These are phyloP conservation scores for Eudorina sp. DNA, from an alignment of 139 green algal genomes.

Conservation along the genomic window DNA sequence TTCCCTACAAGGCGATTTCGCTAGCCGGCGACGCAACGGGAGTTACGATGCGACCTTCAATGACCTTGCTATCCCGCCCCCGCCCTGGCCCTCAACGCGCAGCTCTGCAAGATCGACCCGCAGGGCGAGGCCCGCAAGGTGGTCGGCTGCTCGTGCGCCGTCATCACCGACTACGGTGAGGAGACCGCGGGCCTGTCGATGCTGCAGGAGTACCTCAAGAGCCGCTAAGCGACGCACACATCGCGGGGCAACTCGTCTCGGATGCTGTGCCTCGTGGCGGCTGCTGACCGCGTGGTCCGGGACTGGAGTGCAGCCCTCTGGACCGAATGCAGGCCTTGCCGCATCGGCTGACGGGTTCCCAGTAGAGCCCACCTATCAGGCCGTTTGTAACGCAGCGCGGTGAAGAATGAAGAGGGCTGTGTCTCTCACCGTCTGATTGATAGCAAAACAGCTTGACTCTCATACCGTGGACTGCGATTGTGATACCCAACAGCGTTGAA, in stretches of 20 bases:
- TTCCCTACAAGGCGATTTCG: too few relatives aligned
- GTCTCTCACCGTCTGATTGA: too few relatives aligned
- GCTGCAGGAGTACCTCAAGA: constrained; percentile 97
- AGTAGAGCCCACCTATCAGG: neutral
- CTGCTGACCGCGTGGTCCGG: too few relatives aligned
- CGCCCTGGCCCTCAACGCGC: too few relatives aligned
- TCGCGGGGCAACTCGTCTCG: too few relatives aligned
- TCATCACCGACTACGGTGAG: constrained; percentile 98
- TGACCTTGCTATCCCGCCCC: too few relatives aligned
- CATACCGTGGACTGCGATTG: too few relatives aligned
- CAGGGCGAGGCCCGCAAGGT: constrained; percentile 98
- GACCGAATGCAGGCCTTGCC: neutral
- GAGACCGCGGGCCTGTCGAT: constrained; percentile 95
- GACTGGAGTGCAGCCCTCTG: neutral
- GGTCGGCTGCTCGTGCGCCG: constrained; percentile 94
- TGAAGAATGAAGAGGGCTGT: too few relatives aligned
- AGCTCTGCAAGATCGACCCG: constrained; percentile 98
- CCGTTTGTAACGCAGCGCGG: neutral
- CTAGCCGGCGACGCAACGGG: too few relatives aligned
- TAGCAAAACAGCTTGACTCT: too few relatives aligned
- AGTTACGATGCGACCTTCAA: too few relatives aligned
- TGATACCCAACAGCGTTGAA: too few relatives aligned
- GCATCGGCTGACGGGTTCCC: neutral
- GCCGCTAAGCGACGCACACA: constrained; percentile 20
- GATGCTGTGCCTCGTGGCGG: neutral